Evolutionary conservation across 768 basidiomycete species (phyloP).

Genomic region (Lactarius tabidus): DNA sequence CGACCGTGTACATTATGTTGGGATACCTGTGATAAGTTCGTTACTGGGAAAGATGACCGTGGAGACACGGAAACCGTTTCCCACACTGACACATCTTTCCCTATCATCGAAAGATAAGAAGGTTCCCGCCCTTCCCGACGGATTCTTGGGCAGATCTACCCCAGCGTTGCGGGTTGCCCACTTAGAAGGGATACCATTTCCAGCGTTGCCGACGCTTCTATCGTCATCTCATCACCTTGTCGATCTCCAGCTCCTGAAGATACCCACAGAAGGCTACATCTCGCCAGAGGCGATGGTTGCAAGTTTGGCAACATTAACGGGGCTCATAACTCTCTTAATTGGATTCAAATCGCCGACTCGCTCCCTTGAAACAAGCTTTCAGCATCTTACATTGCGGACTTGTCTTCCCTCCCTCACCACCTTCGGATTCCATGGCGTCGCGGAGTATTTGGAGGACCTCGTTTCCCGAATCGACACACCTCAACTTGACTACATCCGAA

Average conservation of each 20-base stretch:
- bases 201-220: not conserved
- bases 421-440: not conserved
- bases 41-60: not conserved
- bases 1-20: not conserved
- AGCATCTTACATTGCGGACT: not conserved
- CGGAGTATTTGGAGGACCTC: constrained; percentile 3
- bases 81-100: not conserved
- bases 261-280: not conserved
- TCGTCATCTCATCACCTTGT: not conserved
- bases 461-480: not conserved
- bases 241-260: not conserved
- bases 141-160: not conserved
- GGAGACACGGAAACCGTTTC: not conserved
- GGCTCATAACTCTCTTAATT: not conserved
- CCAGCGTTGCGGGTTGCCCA: not conserved
- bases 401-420: not conserved
- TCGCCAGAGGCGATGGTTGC: not conserved
- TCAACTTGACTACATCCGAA: not conserved
- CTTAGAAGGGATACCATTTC: constrained; percentile 3
- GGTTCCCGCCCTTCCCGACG: not conserved
- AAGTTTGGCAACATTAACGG: not conserved
- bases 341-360: not conserved
- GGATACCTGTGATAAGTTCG: not conserved
- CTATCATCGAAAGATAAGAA: not conserved
- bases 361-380: no score